Evolutionary conservation across 2,329 filamentous ascomycete genomes (phyloP), one percentile per base, ranked within the genome.

Genomic region (Neofusicoccum cordaticola): DNA sequence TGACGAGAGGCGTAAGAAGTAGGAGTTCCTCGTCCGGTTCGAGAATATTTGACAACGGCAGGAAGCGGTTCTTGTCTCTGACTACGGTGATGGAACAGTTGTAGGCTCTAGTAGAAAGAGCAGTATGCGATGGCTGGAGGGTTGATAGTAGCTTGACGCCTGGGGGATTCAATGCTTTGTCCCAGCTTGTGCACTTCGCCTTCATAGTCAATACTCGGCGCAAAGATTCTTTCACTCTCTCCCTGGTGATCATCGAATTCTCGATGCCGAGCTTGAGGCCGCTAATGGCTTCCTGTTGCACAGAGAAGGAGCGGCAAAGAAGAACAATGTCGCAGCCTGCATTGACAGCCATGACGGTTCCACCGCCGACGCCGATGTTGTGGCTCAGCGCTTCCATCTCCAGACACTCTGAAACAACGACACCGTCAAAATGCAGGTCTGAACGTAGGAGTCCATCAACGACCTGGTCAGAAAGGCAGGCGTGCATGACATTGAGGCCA

Each of bases 361-460:
- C 95, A 45, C 95, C 94, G 69, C 94, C 93, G 17, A 99, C 93
- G n/a, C 94, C 94, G 57, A 98, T 95, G 71, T 97, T 96, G 73
- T 96, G 92, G 68, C 92, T 95, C 8, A 98, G 84, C 0, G 93
- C 93, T 73, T 97, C 93, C 94, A 98, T 98, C 75, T 97, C 94
- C 7, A 98, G 80, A 69, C 94, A 98, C 74, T 98, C 94, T 0
- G 93, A 97, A 57, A 98, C 92, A 27, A 95, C 93, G 2, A 98
- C 93, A 1, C 94, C 94, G 57, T 92, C 86, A 71, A 98, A 98
- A 2, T 90, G 90, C 27, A 98, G 85, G 69, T 97, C 93, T 66
- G 90, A 90, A n/a, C 94, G 86, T 3, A 98, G 82, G 22, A 97
- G 80, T 65, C 95, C 92, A 72, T 97, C 91, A 2, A 98, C 93